Base-by-base conservation (phyloP, 2,329 filamentous ascomycete genomes). In the Cordyceps javanica region DNA sequence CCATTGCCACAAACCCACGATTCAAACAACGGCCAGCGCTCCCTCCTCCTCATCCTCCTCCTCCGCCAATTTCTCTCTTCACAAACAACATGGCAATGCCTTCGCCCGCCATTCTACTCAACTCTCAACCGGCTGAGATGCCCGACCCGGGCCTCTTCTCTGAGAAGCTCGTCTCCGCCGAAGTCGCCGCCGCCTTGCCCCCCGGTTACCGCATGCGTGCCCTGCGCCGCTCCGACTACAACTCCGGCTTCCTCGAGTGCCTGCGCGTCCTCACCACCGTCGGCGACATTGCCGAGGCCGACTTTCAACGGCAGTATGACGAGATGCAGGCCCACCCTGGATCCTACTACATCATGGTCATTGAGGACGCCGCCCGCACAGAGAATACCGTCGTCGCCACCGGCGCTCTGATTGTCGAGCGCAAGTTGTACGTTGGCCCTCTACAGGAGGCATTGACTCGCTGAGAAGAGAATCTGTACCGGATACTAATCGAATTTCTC, bases 201-300 rank as follows among this genome's bases (percentile, higher is more conserved):
- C 77, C 86, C 65, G 87, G 88, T 66, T 97, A 97, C 79, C 83
- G 79, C 28, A 82, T 96, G 68, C 91, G 94, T 26, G 86, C 93
- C 0, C 80, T 97, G 51, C 84, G 87, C 65, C 83, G 83, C 64
- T 81, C 80, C 66, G 94, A 99, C 75, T 96, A 87, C 75, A 76
- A 82, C 58, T 81, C 80, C 34, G 91, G 91, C 62, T 97, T 96
- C 73, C 86, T 99, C 65, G 91, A 96, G 69, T 93, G 94, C 60
- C 79, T 99, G 62, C 85, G 91, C 46, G 91, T 97, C 38, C 79
- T 99, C 66, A 97, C 94, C 2, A 94, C 90, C 8, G 93, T 97
- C 25, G 94, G 94, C 62, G 91, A 97, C 60, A 87, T 97, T 64
- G 82, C 79, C 49, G 82, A 89, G 70, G 82, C 84, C 60, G 80